Evolutionary conservation across 495 filamentous ascomycete genomes (phyloP), one percentile per base, ranked within the genome.

Genomic region (Letharia lupina): DNA sequence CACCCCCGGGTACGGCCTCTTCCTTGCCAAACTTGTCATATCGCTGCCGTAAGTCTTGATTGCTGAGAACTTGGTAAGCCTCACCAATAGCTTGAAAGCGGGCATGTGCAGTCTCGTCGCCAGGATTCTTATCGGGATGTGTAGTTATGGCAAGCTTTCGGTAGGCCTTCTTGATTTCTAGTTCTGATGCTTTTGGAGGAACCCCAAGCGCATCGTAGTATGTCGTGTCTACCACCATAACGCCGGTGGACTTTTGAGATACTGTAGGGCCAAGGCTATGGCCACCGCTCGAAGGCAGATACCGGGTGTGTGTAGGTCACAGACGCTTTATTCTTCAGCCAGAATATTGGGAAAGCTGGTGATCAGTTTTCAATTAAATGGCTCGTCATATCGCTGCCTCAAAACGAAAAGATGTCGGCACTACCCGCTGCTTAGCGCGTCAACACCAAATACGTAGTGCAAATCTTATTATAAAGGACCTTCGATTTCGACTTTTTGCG

Each of bases 151-250:
- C 94, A 41, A 94, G 87, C 77, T 93, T 98, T 67, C 94, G 84
- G 76, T 99, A 99, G n/a, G 94, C 94, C 78, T 98, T 98, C 81
- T 99, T 99, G 78, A 99, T 97, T 69, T 99, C 95, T 11, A 98
- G 86, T 74, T 96, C 91, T 64, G 91, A 89, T 23, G 94, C 95
- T 15, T 87, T 91, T 52, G 93, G 88, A 75, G 86, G 84, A 71
- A 99, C 95, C 65, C 88, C 89, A 18, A 99, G 82, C 70, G 84
- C 86, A 75, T 98, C 95, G 77, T 98, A 98, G 77, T 94, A 94
- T 63, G 83, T 77, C 35, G 89, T 93, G 72, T 94, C 90, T 63
- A 87, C 90, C 67, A 93, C 90, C 90, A 93, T 93, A 68, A 68
- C 80, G 72, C 47, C 62, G 31, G 63, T 35, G 18, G 54, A 15